Evolutionary conservation across 2,329 filamentous ascomycete genomes (phyloP).

Genomic region (Domatiomyces globalis): DNA sequence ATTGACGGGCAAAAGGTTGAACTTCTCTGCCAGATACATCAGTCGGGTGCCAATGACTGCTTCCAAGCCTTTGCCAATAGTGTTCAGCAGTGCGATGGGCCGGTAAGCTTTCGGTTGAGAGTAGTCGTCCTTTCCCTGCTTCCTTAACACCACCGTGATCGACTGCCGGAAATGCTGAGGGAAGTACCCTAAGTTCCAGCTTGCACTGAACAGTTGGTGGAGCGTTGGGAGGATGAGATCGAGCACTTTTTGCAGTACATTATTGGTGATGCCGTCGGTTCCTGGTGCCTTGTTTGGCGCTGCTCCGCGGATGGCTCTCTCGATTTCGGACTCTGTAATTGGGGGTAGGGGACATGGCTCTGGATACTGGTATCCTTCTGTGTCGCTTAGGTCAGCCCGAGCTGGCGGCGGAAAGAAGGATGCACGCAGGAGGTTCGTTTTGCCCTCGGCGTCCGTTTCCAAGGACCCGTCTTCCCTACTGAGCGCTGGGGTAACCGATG

Average conservation of each 20-base stretch:
- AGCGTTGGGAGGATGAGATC: too few species aligned
- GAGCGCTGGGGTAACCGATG: slow-evolving; percentile 8
- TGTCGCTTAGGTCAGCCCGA: too few species aligned
- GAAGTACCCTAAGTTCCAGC: too few species aligned
- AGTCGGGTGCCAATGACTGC: slow-evolving; percentile 8
- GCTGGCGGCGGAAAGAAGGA: slow-evolving; percentile 12
- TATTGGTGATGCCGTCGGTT: too few species aligned
- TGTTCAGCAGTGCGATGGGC: slow-evolving; percentile 15
- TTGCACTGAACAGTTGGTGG: too few species aligned
- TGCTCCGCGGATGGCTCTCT: too few species aligned
- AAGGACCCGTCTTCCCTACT: slow-evolving; percentile 1
- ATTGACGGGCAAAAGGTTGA: slow-evolving; percentile 7
- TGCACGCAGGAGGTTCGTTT: slow-evolving; percentile 7
- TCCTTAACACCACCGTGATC: slow-evolving; percentile 13
- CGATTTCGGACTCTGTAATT: too few species aligned
- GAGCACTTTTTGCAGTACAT: too few species aligned
- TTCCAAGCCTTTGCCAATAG: slow-evolving; percentile 10
- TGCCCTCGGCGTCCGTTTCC: slow-evolving; percentile 2
- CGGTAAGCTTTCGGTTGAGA: slow-evolving; percentile 10
- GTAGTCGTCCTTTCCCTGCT: slow-evolving; percentile 15
- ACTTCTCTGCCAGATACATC: slow-evolving; percentile 7
- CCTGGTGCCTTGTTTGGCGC: too few species aligned
- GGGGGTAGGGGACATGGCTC: too few species aligned
- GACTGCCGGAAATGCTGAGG: too few species aligned
- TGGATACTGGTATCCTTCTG: too few species aligned